Conservation (phyloP, 2,329 filamentous ascomycete species). For the Aspergillus carbonarius region DNA sequence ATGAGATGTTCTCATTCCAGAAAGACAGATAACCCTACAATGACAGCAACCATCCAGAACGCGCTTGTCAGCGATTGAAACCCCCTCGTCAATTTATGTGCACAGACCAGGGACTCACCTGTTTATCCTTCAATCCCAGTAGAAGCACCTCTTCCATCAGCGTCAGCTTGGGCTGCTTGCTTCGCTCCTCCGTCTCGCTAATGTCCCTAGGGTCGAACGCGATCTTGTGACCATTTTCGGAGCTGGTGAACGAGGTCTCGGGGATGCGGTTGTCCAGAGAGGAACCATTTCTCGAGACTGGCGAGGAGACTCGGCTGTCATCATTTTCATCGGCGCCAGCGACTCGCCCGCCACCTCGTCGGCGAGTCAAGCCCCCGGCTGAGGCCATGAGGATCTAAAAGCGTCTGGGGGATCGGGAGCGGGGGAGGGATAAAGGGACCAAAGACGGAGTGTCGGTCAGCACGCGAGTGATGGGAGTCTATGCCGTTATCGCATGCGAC, state of each 20-base stretch:
- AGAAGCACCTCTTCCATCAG: slow-evolving; percentile 98
- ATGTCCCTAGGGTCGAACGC: slow-evolving; percentile 97
- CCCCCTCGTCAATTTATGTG: neutral
- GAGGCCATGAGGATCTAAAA: slow-evolving; percentile 55
- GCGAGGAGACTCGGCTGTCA: slow-evolving; percentile 65
- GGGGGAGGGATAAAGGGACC: slow-evolving; percentile 13
- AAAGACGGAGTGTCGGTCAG: slow-evolving; percentile 13
- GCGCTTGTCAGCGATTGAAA: slow-evolving; percentile 23
- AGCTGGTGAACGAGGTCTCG: slow-evolving; percentile 77
- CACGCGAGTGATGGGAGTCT: slow-evolving; percentile 13
- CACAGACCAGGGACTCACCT: slow-evolving; percentile 58
- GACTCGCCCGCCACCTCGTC: slow-evolving; percentile 63
- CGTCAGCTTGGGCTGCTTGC: slow-evolving; percentile 96
- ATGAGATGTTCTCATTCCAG: slow-evolving; percentile 99
- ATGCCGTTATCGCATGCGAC: slow-evolving; percentile 18
- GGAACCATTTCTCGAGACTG: slow-evolving; percentile 61
- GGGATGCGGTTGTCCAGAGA: slow-evolving; percentile 55
- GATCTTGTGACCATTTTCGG: slow-evolving; percentile 98
- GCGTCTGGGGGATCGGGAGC: slow-evolving; percentile 16
- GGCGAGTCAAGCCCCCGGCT: slow-evolving; percentile 69
- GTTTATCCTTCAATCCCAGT: slow-evolving; percentile 96
- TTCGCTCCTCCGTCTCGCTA: slow-evolving; percentile 91
- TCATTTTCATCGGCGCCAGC: slow-evolving; percentile 61
- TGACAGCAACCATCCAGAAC: neutral
- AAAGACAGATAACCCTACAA: slow-evolving; percentile 92